Conservation (phyloP, 768 basidiomycete species). For the Galerina sulciceps region DNA sequence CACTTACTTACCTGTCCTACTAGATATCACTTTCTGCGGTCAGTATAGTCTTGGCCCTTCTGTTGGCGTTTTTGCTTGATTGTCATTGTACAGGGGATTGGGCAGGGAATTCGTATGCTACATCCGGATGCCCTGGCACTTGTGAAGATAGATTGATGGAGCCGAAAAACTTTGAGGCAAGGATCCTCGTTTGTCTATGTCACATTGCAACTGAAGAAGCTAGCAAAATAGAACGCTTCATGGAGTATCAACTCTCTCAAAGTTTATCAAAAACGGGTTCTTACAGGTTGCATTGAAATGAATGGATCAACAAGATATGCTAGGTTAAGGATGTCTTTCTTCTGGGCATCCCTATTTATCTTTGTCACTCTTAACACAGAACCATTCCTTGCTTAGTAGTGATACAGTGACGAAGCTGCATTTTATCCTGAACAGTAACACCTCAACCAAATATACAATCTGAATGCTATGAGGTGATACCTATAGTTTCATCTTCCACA, state of each 20-base stretch:
- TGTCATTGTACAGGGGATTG: constrained; percentile 60
- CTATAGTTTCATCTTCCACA: constrained; percentile 67
- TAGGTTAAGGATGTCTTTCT: too few species aligned
- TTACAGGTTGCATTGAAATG: constrained; percentile 1
- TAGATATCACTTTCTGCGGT: constrained; percentile 89
- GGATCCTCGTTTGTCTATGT: constrained; percentile 25
- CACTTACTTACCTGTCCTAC: not conserved
- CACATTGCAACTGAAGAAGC: not conserved
- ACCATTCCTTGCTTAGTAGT: not conserved
- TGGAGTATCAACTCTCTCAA: constrained; percentile 84
- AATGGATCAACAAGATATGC: too few species aligned
- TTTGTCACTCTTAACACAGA: not conserved
- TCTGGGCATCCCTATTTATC: too few species aligned
- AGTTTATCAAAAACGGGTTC: constrained; percentile 65
- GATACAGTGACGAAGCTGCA: not conserved
- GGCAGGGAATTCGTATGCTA: constrained; percentile 80
- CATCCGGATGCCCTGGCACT: constrained; percentile 75
- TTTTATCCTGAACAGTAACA: too few species aligned
- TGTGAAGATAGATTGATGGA: constrained; percentile 66
- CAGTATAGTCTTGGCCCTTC: constrained; percentile 18
- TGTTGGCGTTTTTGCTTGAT: not conserved
- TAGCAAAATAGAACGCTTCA: constrained; percentile 64
- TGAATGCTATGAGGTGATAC: not conserved
- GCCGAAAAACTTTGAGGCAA: constrained; percentile 72
- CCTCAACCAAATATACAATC: too few species aligned